Base-by-base conservation (phyloP, 2,329 filamentous ascomycete genomes). In the Chaetothyriales sp. region DNA sequence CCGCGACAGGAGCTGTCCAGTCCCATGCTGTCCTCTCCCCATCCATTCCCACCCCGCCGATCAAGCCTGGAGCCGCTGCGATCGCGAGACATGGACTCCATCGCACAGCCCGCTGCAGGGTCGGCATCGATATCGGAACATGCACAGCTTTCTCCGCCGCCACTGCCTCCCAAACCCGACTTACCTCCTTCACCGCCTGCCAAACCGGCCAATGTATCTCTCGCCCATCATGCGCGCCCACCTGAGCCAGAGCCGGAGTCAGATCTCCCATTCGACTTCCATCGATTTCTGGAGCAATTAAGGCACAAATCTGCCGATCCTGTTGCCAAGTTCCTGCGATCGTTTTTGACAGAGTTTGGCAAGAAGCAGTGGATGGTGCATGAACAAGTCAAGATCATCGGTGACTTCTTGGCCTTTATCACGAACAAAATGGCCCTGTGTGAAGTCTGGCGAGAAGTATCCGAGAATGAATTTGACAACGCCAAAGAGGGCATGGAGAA, bases 331-430 rank as follows among this genome's bases (percentile, higher is more conserved):
- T 98, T 95, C 63, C 75, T 98, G 45, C 86, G 93, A 57, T 96
- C 92, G 0, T 98, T 98, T 62, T 71, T 98, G 26, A 81, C 80
- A 47, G 93, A 98, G 66, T 98, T 98, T 68, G 86, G 81, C 36
- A 98, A 96, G 71, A 86, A 89, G 59, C 92, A 96, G 67, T 98
- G 92, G 92, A 94, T 95, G 86, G 92, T 95, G 5, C 92, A 98
- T 65, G 92, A 98, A 69, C 92, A 98, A 66, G 92, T 96, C 64
- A 98, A 98, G 70, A 96, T 98, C 55, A 95, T 98, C 54, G 81
- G 86, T 58, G 93, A 98, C 65, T 98, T 98, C 60, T 73, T 98
- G 46, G 81, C 88, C 44, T 98, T 98, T 62, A 98, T 98, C 57
- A 85, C 86, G 49, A 95, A 95, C 69, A 96, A 96, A 71, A 98